Evolutionary conservation across 257 asterid genomes (phyloP), one percentile per base, ranked within the genome.

Genomic region (Asclepias syriaca): DNA sequence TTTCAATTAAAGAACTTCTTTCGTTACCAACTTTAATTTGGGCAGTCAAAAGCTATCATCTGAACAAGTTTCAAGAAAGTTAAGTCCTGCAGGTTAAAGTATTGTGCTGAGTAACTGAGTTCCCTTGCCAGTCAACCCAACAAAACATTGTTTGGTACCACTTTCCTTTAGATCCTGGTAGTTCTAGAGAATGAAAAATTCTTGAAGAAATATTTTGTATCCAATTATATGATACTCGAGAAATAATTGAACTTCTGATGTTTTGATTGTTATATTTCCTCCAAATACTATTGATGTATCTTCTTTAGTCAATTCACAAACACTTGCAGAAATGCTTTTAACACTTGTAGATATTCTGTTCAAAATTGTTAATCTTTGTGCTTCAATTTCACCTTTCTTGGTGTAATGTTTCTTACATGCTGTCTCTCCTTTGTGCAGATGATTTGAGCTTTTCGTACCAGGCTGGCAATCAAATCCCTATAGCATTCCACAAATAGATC

Each of bases 371-470:
- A 9, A 32, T 34, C 45, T 50, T 51, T 51, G 13, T 68, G 29
- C 50, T 49, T 48, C 63, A 32, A 2, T 48, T 27, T 68, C 2
- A 16, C 32, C 45, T 8, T 34, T 7, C 9, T 53, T 54, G 7
- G 12, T 34, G n/a, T 69, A 34, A 32, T 39, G 29, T 55, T 54
- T 55, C 39, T 46, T 34, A 61, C 46, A 32, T 16, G 22, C 12
- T 15, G 24, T 70, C 15, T 54, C 58, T 70, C 49, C 60, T 70
- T 60, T 21, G 7, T 70, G 54, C 65, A 70, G 51, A 55, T 70
- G 6, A 53, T 37, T 54, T 46, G 24, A 21, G 53, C 22, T 53
- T 54, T 12, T 12, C 32, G 39, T n/a, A 37, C 39, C 49, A 64
- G 8, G 50, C 43, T 18, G 24, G 29, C 2, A 4, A 53, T 54